These are phyloP conservation scores for Neohortaea acidophila DNA, from an alignment of 495 filamentous ascomycete species.

Conservation along the genomic window DNA sequence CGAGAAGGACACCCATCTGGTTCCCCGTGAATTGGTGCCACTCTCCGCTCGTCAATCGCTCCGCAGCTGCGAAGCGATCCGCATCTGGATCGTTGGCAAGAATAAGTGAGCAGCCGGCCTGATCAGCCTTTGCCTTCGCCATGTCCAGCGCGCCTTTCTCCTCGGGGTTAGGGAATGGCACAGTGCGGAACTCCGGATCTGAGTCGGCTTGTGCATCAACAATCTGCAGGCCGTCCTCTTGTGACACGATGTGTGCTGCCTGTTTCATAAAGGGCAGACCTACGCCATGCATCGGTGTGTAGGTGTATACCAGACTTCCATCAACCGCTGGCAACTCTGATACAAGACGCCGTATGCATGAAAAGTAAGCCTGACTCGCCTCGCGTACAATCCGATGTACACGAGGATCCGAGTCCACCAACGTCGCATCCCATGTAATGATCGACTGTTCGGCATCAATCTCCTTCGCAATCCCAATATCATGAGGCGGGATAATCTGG, in stretches of 20 bases:
- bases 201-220: conserved; percentile 34
- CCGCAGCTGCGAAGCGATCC: conserved; percentile 53
- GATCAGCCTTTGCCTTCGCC: conserved; percentile 41
- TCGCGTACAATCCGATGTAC: conserved; percentile 29
- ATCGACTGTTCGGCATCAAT: conserved; percentile 46
- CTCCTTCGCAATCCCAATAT: conserved; percentile 42
- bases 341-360: conserved; percentile 15
- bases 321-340: background rate
- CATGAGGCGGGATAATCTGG: conserved; percentile 54
- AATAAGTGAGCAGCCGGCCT: conserved; percentile 34
- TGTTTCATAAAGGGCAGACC: conserved; percentile 37
- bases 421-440: conserved; percentile 33
- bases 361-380: conserved; percentile 19
- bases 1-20: conserved; percentile 50
- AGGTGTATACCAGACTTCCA: conserved; percentile 35
- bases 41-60: conserved; percentile 35
- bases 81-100: conserved; percentile 60
- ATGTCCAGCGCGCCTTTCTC: conserved; percentile 55
- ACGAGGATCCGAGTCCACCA: conserved; percentile 22
- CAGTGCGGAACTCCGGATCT: conserved; percentile 55
- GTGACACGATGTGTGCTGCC: conserved; percentile 32
- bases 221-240: conserved; percentile 17
- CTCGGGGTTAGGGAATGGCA: conserved; percentile 58
- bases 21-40: conserved; percentile 58
- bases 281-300: conserved; percentile 59